phyloP scores from a whole-genome alignment of 2,329 filamentous ascomycete species.

The Laburnicola sp. region DNA sequence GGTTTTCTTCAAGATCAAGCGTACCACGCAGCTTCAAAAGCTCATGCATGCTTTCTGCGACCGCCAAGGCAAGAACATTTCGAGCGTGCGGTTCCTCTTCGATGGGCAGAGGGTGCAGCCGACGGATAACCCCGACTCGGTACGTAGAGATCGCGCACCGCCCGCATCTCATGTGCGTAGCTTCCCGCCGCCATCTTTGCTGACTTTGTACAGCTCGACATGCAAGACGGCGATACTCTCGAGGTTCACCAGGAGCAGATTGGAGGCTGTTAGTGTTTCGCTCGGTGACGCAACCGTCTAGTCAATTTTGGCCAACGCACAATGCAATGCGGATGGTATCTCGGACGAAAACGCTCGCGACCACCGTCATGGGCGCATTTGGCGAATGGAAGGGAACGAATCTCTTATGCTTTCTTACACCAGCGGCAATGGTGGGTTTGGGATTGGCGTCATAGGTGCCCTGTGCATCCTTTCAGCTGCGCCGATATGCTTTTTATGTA shows the following conservation, averaged over 20 bases:
- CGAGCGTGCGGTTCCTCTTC: constrained; percentile 89
- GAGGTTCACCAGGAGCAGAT: constrained; percentile 99
- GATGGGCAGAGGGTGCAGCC: constrained; percentile 92
- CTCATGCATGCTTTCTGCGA: constrained; percentile 98
- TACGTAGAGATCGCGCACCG: constrained; percentile 56
- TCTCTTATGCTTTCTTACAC: constrained; percentile 3
- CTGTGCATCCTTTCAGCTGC: constrained; percentile 24
- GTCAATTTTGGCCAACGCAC: neutral
- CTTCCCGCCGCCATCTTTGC: neutral
- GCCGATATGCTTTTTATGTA: constrained; percentile 28
- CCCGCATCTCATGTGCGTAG: neutral
- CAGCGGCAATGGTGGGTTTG: constrained; percentile 25
- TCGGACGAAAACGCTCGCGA: neutral
- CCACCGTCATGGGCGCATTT: constrained; percentile 4
- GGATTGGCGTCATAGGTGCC: constrained; percentile 35
- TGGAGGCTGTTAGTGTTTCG: constrained; percentile 62
- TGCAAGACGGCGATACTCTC: constrained; percentile 92
- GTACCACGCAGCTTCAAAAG: constrained; percentile 92
- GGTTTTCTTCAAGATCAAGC: constrained; percentile 99
- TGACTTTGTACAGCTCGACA: constrained; percentile 72
- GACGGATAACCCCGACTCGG: constrained; percentile 85
- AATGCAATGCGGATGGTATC: neutral
- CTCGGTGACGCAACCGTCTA: neutral
- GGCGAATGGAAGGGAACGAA: constrained; percentile 2
- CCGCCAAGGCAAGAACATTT: constrained; percentile 83